Evolutionary conservation across 768 basidiomycete species (phyloP).

Genomic region (Leccinum subtestaceum): DNA sequence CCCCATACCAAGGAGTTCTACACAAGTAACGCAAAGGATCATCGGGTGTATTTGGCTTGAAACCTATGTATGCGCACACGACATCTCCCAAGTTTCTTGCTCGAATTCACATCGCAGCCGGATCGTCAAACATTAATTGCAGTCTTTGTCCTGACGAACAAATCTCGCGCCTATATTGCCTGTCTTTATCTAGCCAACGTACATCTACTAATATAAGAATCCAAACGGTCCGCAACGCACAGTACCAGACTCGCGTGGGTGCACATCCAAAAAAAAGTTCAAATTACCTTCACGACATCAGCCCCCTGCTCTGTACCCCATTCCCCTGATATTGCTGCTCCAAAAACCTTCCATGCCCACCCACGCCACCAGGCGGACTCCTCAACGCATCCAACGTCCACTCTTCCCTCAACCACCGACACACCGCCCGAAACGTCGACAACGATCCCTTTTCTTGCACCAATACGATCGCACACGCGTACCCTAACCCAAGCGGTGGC

Average conservation of each 20-base stretch:
- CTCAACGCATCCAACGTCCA: slow-evolving; percentile 50
- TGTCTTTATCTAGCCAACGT: background rate
- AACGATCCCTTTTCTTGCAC: slow-evolving; percentile 90
- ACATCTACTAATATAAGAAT: background rate
- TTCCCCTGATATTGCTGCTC: slow-evolving; percentile 32
- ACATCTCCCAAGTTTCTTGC: too few species aligned
- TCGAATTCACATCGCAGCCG: background rate
- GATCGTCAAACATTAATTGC: background rate
- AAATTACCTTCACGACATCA: slow-evolving; percentile 20
- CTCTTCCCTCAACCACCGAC: slow-evolving; percentile 65
- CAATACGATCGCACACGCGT: slow-evolving; percentile 67
- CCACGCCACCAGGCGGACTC: slow-evolving; percentile 23
- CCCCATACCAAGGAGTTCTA: too few species aligned
- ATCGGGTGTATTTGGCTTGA: too few species aligned
- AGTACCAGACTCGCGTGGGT: slow-evolving; percentile 7
- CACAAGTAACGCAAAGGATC: too few species aligned
- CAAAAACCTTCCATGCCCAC: slow-evolving; percentile 38
- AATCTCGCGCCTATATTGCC: too few species aligned
- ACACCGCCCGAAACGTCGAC: slow-evolving; percentile 78
- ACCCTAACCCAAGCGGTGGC: slow-evolving; percentile 26
- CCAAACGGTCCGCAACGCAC: background rate
- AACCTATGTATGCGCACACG: too few species aligned
- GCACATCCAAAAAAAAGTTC: background rate
- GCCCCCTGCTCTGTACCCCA: slow-evolving; percentile 27
- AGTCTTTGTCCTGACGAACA: too few species aligned